Conservation (phyloP, 2,329 filamentous ascomycete species). For the Parastagonospora avenae region DNA sequence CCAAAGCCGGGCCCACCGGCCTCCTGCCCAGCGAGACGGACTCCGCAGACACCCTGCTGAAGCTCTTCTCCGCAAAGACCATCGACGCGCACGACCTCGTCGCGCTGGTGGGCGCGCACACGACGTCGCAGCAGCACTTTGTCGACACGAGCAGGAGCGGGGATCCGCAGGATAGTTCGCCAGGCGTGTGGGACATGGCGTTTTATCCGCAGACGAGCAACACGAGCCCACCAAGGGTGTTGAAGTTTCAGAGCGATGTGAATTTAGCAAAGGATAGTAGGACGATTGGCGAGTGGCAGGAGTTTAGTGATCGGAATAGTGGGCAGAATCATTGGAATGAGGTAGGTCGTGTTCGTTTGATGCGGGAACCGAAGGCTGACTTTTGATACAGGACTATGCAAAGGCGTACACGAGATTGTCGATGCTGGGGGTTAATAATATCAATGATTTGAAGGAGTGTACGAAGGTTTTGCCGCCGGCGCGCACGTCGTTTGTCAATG, state of each 20-base stretch:
- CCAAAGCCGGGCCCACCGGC: slow-evolving; percentile 38
- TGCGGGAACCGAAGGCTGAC: neutral
- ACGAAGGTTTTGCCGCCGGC: slow-evolving; percentile 55
- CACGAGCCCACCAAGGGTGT: slow-evolving; percentile 35
- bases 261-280: slow-evolving; percentile 40
- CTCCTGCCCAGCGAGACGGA: slow-evolving; percentile 42
- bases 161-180: slow-evolving; percentile 44
- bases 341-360: slow-evolving; percentile 13
- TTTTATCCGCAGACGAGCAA: slow-evolving; percentile 44
- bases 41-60: slow-evolving; percentile 41
- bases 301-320: slow-evolving; percentile 25
- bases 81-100: slow-evolving; percentile 46
- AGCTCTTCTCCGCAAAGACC: slow-evolving; percentile 46
- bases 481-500: slow-evolving; percentile 26
- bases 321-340: slow-evolving; percentile 44
- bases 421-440: slow-evolving; percentile 62
- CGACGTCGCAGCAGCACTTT: slow-evolving; percentile 45
- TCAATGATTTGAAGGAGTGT: slow-evolving; percentile 62
- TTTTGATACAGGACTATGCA: slow-evolving; percentile 52
- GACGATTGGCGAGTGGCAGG: slow-evolving; percentile 40
- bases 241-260: slow-evolving; percentile 47
- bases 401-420: slow-evolving; percentile 60
- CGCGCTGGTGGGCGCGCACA: slow-evolving; percentile 46
- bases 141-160: slow-evolving; percentile 38
- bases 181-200: slow-evolving; percentile 45